Base-by-base conservation (phyloP, 306 rosid species). In the Quillaja saponaria region DNA sequence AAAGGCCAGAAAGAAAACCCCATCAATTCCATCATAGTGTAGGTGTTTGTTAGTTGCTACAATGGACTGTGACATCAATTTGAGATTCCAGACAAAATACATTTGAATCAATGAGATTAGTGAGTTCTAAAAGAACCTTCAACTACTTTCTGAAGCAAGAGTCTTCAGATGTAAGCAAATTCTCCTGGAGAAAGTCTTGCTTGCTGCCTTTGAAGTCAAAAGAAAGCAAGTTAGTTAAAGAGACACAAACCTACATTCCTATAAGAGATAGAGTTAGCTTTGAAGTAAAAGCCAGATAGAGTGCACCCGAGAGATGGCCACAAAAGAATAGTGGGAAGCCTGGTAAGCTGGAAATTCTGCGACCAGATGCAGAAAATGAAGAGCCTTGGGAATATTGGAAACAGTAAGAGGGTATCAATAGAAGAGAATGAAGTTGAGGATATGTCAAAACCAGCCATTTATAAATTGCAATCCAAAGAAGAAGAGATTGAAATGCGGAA, bases 401-500 rank as follows among this genome's bases (percentile, higher is more conserved):
- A 63, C 61, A 81, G 81, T 61, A 92, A 91, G 67, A 84, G 90
- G 77, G 48, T 66, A 33, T 78, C 87, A 45, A 37, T 60, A 38
- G 87, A 80, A 49, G 90, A 87, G 55, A 52, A 12, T 40, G 91
- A 76, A 34, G 88, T 84, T 13, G 95, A 82, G 20, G 92, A 84
- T 64, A 54, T 76, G 56, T 61, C 91, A 5, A 85, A 77, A 51
- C 3, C 81, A 57, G 77, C 92, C 69, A 72, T 92, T 45, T 86
- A 92, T 9, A 58, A 85, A 6, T 75, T 77, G 47, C 87, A 86
- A 74, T 88, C 92, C 3, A 82, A 76, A 67, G 98, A 88, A 75
- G 95, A 91, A 67, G 96, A 82, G 86, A 91, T 88, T 33, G 96
- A 91, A 84, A 92, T 83, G 82, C 88, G 49, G 74, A 92, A 88